Conservation (phyloP, 208 protist genomes). For the Endotrypanum monterogeii region DNA sequence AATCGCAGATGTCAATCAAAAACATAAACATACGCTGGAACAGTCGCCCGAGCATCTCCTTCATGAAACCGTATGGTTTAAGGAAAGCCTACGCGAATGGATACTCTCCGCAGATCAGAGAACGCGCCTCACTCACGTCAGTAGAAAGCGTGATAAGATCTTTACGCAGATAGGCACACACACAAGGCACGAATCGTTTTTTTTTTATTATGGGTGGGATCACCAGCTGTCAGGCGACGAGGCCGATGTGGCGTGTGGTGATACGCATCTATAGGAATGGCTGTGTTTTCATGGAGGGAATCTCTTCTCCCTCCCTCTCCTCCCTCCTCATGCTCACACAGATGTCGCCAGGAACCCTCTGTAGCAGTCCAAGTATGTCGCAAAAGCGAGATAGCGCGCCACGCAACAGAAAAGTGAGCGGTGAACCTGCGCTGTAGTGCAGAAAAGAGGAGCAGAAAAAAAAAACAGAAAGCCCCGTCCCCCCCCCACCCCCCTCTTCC, state of each 20-base stretch:
- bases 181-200: not conserved
- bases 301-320: too few relatives aligned
- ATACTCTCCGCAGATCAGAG: not conserved
- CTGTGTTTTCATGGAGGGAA: not conserved
- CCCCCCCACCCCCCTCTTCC: too few relatives aligned
- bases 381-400: not conserved
- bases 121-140: not conserved
- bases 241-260: too few relatives aligned
- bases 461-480: not conserved
- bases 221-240: not conserved
- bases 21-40: not conserved
- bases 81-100: not conserved
- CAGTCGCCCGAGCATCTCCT: not conserved
- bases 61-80: too few relatives aligned
- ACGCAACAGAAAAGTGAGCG: too few relatives aligned
- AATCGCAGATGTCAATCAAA: too few relatives aligned
- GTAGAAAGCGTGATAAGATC: not conserved
- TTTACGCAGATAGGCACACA: not conserved
- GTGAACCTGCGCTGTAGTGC: not conserved
- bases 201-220: not conserved
- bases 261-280: too few relatives aligned
- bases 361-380: not conserved
- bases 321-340: too few relatives aligned
- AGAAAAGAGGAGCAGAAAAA: too few relatives aligned
- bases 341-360: not conserved